A percentile compares a stretch with the other conserved stretches of the same genome.
Evolutionary conservation across 495 filamentous ascomycete species (phyloP).

Genomic region (Eremomyces bilateralis): DNA sequence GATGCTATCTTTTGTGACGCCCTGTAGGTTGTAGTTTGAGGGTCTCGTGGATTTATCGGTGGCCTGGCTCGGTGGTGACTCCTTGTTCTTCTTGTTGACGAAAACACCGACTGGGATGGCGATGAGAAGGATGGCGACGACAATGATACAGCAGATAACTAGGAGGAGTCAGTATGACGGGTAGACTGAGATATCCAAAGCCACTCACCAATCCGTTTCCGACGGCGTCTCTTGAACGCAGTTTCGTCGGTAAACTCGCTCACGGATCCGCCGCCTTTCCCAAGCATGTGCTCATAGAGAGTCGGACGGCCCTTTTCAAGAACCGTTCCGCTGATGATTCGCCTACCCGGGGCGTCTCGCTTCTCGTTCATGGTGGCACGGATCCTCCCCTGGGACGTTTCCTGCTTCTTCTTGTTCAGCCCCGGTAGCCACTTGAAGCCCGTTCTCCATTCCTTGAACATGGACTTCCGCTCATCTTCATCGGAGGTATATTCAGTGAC

Average conservation of each 20-base stretch:
- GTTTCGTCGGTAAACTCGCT: slow-evolving; percentile 7
- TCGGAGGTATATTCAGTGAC: no score
- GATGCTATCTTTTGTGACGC: slow-evolving; percentile 37
- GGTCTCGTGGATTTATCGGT: slow-evolving; percentile 19
- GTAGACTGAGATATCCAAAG: slow-evolving; percentile 9
- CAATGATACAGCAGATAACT: slow-evolving; percentile 19
- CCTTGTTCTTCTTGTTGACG: slow-evolving; percentile 40
- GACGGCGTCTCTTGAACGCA: slow-evolving; percentile 12
- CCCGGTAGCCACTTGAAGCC: no score
- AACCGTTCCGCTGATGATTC: background rate
- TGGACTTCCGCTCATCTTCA: no score
- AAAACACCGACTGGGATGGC: slow-evolving; percentile 54
- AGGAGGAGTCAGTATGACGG: background rate
- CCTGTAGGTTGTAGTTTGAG: slow-evolving; percentile 33
- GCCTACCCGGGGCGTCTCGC: no score
- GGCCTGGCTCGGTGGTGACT: slow-evolving; percentile 8
- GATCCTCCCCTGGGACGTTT: no score
- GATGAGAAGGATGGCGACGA: slow-evolving; percentile 38
- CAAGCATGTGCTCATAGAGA: slow-evolving; percentile 11
- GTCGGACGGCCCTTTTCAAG: slow-evolving; percentile 4
- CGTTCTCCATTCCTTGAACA: no score
- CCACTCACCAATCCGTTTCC: slow-evolving; percentile 12
- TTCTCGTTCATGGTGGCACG: no score
- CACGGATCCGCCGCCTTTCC: slow-evolving; percentile 14
- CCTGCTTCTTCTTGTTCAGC: no score